Evolutionary conservation across 768 basidiomycete genomes (phyloP), one percentile per base, ranked within the genome.

Genomic region (Auriculariales sp.): DNA sequence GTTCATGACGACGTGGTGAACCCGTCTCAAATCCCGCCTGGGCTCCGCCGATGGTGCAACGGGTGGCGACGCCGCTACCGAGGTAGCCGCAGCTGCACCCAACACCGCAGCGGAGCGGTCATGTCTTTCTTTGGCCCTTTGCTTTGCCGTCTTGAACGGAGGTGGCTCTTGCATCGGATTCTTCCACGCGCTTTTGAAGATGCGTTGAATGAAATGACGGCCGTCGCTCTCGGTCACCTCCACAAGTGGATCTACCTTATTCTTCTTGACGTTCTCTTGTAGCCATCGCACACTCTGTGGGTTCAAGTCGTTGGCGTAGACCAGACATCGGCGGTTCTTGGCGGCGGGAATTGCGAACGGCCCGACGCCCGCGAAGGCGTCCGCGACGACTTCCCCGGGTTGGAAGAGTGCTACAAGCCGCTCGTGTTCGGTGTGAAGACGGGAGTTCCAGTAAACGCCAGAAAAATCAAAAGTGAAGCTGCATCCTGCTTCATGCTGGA

Each of bases 381-480:
- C 95, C 3, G 80, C 92, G 22, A 98, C 65, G 17, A 98, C 76
- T 48, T 90, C 88, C 2, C 60, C 60, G 0, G 80, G 76, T 25
- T 72, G 61, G 65, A 97, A 93, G 30, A 71, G 55, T 15, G 73
- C 62, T 34, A 98, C 85, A 14, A 99, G 71, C 2, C 93, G 81
- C 25, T 80, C 78, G 59, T 99, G 95, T 60, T 99, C 95, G 3
- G 81, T 79, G 51, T 90, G 85, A 30, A 99, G 68, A 31, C 95
- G 81, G 14, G 93, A 94, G 68, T 99, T 99, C 93, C 93, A 99
- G 65, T 99, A 99, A 11, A 98, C 95, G 60, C 81, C 72, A 4
- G 84, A 81, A 60, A 98, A 99, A 62, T 99, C 92, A 58, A 99
- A 98, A 1, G 74, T 81, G 65, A 98, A 98, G 28, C 69, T 71